These are phyloP conservation scores for Gymnopilus junonius DNA, from an alignment of 768 basidiomycete genomes.

Conservation along the genomic window DNA sequence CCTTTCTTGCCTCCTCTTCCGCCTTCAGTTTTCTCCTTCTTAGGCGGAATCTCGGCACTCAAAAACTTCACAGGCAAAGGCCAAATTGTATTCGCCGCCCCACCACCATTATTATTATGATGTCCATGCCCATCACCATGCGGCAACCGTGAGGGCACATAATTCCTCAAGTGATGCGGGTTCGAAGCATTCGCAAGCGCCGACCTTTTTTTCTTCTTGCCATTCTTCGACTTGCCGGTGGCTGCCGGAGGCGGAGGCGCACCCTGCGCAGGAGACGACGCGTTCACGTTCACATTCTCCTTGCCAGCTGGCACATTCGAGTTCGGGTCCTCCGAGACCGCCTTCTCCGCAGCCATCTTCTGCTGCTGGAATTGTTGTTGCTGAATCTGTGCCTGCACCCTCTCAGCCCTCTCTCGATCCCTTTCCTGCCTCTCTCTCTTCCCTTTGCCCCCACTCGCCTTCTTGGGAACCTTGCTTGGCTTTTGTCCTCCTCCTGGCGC, in stretches of 20 bases:
- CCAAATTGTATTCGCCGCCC: slow-evolving; percentile 49
- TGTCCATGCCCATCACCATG: slow-evolving; percentile 27
- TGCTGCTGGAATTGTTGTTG: slow-evolving; percentile 4
- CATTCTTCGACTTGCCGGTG: slow-evolving; percentile 35
- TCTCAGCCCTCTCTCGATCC: slow-evolving; percentile 30
- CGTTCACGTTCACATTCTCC: not conserved
- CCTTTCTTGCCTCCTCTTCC: slow-evolving; percentile 18
- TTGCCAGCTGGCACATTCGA: not conserved
- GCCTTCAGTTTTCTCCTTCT: slow-evolving; percentile 22
- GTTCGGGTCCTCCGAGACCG: not conserved
- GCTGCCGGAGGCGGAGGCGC: not conserved
- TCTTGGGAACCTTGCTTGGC: slow-evolving; percentile 7
- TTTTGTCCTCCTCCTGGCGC: not conserved
- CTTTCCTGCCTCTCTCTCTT: slow-evolving; percentile 29
- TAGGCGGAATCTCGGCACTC: slow-evolving; percentile 66
- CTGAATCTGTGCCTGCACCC: slow-evolving; percentile 28
- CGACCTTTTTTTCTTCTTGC: slow-evolving; percentile 94
- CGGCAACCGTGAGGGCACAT: slow-evolving; percentile 84
- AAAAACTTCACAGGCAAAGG: slow-evolving; percentile 71
- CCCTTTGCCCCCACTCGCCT: slow-evolving; percentile 21
- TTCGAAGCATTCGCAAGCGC: slow-evolving; percentile 92
- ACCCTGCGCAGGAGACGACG: not conserved
- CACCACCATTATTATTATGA: slow-evolving; percentile 29
- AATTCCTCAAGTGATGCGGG: slow-evolving; percentile 94
- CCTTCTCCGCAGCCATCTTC: not conserved